Evolutionary conservation across 2,329 filamentous ascomycete species (phyloP).

Genomic region (Didymella glomerata): DNA sequence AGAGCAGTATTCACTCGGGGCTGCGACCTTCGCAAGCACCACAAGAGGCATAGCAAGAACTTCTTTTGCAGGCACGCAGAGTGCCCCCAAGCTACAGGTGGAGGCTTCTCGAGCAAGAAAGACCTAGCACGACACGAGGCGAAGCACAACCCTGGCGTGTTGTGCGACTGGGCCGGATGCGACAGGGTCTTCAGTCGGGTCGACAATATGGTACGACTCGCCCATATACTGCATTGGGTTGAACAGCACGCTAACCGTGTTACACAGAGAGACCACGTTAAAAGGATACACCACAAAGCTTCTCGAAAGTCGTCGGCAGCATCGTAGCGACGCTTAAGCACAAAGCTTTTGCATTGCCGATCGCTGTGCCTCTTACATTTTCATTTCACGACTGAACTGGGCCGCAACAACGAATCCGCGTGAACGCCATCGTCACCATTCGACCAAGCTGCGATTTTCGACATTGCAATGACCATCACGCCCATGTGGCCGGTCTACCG

Average conservation of each 20-base stretch:
- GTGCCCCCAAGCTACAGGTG: slow-evolving; percentile 64
- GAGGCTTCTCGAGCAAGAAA: slow-evolving; percentile 70
- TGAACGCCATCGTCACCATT: not conserved
- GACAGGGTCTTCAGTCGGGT: slow-evolving; percentile 67
- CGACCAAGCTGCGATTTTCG: slow-evolving; percentile 1
- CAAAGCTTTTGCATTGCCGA: slow-evolving; percentile 2
- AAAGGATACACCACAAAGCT: slow-evolving; percentile 52
- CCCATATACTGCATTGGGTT: not conserved
- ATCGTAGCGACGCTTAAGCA: slow-evolving; percentile 16
- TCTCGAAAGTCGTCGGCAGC: slow-evolving; percentile 38
- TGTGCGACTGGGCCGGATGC: slow-evolving; percentile 67
- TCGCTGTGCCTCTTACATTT: not conserved
- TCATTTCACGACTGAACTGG: not conserved
- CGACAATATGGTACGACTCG: slow-evolving; percentile 65
- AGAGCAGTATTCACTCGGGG: slow-evolving; percentile 65
- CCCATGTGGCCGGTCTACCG: slow-evolving; percentile 25
- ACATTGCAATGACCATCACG: slow-evolving; percentile 18
- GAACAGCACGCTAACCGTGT: slow-evolving; percentile 27
- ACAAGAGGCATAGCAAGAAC: slow-evolving; percentile 68
- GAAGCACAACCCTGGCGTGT: slow-evolving; percentile 68
- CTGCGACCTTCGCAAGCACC: slow-evolving; percentile 70
- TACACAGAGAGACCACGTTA: slow-evolving; percentile 51
- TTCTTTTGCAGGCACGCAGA: slow-evolving; percentile 68
- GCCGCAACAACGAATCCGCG: not conserved
- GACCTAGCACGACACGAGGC: slow-evolving; percentile 69